These are phyloP conservation scores for Stenogyne calaminthoides DNA, from an alignment of 305 asterid species.

Conservation along the genomic window DNA sequence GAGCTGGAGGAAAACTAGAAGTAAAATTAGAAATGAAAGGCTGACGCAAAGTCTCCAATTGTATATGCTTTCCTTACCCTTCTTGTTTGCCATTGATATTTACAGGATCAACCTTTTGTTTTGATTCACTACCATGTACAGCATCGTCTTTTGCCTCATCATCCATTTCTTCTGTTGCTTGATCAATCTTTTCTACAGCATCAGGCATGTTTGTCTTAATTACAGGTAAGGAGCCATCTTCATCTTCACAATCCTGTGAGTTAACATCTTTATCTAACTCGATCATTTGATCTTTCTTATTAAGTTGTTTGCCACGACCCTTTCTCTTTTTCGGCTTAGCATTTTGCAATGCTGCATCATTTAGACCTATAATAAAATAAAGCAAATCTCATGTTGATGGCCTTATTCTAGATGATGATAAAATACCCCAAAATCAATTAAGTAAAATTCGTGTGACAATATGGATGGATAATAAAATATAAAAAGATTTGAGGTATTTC, in stretches of 20 bases:
- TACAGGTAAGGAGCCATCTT: slow-evolving; percentile 44
- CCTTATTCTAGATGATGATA: slow-evolving; percentile 21
- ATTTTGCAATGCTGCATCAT: slow-evolving; percentile 28
- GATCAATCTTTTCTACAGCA: slow-evolving; percentile 38
- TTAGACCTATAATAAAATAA: slow-evolving; percentile 32
- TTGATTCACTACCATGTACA: slow-evolving; percentile 29
- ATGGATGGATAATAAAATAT: background rate
- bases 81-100: slow-evolving; percentile 27
- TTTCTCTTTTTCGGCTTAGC: slow-evolving; percentile 34
- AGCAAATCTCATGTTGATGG: slow-evolving; percentile 22
- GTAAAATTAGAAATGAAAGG: slow-evolving; percentile 9
- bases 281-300: slow-evolving; percentile 47
- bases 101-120: slow-evolving; percentile 35
- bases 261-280: slow-evolving; percentile 54
- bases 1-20: slow-evolving; percentile 10
- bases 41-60: slow-evolving; percentile 11
- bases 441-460: slow-evolving; percentile 10
- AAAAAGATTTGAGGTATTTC: background rate
- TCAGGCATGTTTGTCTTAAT: slow-evolving; percentile 33
- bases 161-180: slow-evolving; percentile 29
- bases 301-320: slow-evolving; percentile 36
- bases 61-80: slow-evolving; percentile 32
- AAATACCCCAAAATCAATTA: slow-evolving; percentile 17
- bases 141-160: slow-evolving; percentile 35
- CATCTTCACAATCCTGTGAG: slow-evolving; percentile 46